phyloP scores from a whole-genome alignment of 495 filamentous ascomycete species.

The Parathielavia appendiculata region DNA sequence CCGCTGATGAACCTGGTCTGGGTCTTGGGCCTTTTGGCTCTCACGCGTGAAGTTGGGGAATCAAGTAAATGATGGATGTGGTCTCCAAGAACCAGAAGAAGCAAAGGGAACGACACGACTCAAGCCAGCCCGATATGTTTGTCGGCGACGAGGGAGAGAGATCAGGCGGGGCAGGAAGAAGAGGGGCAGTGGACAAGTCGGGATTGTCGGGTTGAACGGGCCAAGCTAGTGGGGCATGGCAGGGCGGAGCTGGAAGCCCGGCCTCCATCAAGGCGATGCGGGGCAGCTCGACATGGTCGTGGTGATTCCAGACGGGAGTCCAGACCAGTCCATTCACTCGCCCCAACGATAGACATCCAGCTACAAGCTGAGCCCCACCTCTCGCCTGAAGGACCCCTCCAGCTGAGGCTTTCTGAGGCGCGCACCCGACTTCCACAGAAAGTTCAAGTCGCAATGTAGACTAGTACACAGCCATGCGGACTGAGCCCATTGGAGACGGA shows the following conservation, averaged over 20 bases:
- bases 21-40: background rate
- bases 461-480: too few species aligned
- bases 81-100: background rate
- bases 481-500: too few species aligned
- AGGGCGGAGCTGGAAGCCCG: background rate
- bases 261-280: background rate
- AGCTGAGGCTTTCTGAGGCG: too few species aligned
- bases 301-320: background rate
- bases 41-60: background rate
- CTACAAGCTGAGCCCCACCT: background rate
- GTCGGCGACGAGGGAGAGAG: background rate
- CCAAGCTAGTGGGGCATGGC: background rate
- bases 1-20: background rate
- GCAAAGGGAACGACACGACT: constrained; percentile 6
- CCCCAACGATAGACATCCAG: background rate
- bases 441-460: too few species aligned
- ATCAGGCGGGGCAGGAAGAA: constrained; percentile 4
- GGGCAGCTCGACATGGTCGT: too few species aligned
- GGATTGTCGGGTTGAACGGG: background rate
- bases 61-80: background rate
- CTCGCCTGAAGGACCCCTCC: background rate
- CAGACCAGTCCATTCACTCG: background rate
- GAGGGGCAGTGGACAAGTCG: constrained; percentile 5
- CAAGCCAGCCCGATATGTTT: constrained; percentile 7
- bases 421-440: too few species aligned